A percentile compares a stretch with the other conserved stretches of the same genome.
Evolutionary conservation across 2,329 filamentous ascomycete species (phyloP).

Genomic region (Scytalidium lignicola): DNA sequence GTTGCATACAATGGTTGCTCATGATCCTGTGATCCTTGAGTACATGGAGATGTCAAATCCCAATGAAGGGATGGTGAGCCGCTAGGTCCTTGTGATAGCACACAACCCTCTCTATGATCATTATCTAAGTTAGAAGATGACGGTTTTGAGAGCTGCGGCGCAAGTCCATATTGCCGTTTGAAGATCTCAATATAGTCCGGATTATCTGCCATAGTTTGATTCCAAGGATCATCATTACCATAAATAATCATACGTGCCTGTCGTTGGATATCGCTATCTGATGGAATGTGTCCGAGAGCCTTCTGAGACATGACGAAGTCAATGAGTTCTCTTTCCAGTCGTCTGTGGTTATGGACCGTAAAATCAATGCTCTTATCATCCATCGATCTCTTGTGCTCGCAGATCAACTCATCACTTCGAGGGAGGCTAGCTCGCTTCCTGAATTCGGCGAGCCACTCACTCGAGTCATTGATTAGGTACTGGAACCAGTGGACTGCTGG

Average conservation of each 20-base stretch:
- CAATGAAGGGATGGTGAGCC: slow-evolving; percentile 19
- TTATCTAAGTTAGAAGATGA: not conserved
- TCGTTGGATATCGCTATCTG: slow-evolving; percentile 49
- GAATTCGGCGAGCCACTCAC: slow-evolving; percentile 52
- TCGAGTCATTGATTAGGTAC: slow-evolving; percentile 43
- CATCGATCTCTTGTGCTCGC: slow-evolving; percentile 43
- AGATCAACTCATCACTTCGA: slow-evolving; percentile 49
- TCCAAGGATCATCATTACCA: slow-evolving; percentile 58
- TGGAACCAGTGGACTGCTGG: slow-evolving; percentile 48
- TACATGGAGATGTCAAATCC: slow-evolving; percentile 17
- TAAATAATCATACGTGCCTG: slow-evolving; percentile 58
- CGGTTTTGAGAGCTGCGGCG: slow-evolving; percentile 7
- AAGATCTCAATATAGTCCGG: slow-evolving; percentile 48
- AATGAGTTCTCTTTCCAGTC: slow-evolving; percentile 49
- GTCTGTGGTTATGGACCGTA: slow-evolving; percentile 51
- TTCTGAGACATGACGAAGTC: slow-evolving; percentile 45
- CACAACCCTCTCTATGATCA: not conserved
- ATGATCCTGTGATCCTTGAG: not conserved
- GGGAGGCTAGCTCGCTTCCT: slow-evolving; percentile 52
- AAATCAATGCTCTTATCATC: slow-evolving; percentile 53
- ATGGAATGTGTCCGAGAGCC: slow-evolving; percentile 40
- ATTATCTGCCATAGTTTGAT: slow-evolving; percentile 58
- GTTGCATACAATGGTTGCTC: slow-evolving; percentile 12
- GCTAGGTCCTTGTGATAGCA: not conserved
- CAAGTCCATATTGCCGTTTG: slow-evolving; percentile 29